Percentiles rank a stretch among this genome's conserved stretches.
These are phyloP conservation scores for Globisporangium lucens DNA, from an alignment of 352 stramenopile genomes.

Conservation along the genomic window DNA sequence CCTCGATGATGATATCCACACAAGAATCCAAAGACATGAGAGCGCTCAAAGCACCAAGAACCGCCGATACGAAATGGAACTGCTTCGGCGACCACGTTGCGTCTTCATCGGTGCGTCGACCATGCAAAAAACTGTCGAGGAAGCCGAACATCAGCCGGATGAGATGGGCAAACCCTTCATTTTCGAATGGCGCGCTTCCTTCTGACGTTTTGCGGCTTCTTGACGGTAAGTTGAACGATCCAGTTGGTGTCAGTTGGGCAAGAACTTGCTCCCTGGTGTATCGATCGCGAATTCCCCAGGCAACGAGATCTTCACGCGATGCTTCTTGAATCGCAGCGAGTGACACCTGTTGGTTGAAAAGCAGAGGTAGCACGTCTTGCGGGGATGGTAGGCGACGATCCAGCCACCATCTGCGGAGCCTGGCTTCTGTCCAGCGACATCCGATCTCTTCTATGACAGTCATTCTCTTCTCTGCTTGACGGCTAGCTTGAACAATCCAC, in stretches of 20 bases:
- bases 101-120: constrained; percentile 19
- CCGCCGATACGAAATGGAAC: constrained; percentile 44
- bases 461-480: constrained; percentile 24
- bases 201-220: not conserved
- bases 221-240: constrained; percentile 7
- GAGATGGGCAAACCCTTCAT: constrained; percentile 53
- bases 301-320: constrained; percentile 68
- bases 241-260: constrained; percentile 23
- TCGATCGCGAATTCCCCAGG: constrained; percentile 57
- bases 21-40: constrained; percentile 30
- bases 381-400: constrained; percentile 32
- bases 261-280: constrained; percentile 55
- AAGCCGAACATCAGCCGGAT: constrained; percentile 47
- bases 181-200: constrained; percentile 12
- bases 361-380: constrained; percentile 33
- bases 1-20: constrained; percentile 45
- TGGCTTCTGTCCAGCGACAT: constrained; percentile 47
- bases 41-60: constrained; percentile 40
- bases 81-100: constrained; percentile 29
- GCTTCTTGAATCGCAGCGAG: constrained; percentile 42
- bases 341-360: constrained; percentile 43
- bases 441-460: constrained; percentile 29
- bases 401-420: constrained; percentile 57
- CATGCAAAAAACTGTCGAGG: constrained; percentile 54
- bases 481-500: constrained; percentile 46